A percentile compares a stretch with the other conserved stretches of the same genome.
Conservation (phyloP, 164 flowering plant genomes). For the Tetrastigma voinierianum region DNA sequence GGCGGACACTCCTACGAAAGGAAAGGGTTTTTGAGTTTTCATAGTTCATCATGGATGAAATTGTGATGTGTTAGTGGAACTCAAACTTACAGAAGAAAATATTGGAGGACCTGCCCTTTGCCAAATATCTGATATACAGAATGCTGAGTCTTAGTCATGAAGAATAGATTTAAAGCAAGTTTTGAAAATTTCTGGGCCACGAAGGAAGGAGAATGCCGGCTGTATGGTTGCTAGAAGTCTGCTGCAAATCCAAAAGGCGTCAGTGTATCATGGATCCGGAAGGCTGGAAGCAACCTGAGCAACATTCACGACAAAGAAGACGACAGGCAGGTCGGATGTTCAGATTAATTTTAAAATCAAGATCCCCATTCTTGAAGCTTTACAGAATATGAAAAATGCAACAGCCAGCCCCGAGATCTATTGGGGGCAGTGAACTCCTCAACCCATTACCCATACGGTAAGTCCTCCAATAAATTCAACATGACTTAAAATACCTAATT, state of each 20-base stretch:
- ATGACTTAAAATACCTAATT: constrained; percentile 24
- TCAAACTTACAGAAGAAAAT: neutral
- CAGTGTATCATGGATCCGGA: constrained; percentile 25
- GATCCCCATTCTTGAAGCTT: constrained; percentile 25
- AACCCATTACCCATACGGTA: constrained; percentile 27
- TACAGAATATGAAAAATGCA: constrained; percentile 23
- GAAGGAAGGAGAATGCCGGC: constrained; percentile 18
- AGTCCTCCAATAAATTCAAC: constrained; percentile 18
- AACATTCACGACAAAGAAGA: neutral
- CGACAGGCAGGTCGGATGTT: constrained; percentile 26
- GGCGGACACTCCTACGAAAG: no score
- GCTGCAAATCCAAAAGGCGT: constrained; percentile 26
- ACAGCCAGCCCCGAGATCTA: constrained; percentile 24
- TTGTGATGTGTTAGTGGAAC: neutral
- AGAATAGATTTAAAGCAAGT: neutral
- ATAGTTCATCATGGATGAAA: constrained; percentile 1
- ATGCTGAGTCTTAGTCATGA: neutral
- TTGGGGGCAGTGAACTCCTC: constrained; percentile 27
- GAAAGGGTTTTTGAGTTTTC: neutral
- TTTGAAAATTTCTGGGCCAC: neutral
- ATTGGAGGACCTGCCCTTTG: neutral
- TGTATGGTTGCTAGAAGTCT: constrained; percentile 29
- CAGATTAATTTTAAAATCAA: constrained; percentile 31
- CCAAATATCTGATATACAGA: neutral
- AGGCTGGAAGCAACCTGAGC: neutral